These are phyloP conservation scores for Onygenales sp. DNA, from an alignment of 2,329 filamentous ascomycete species.

Conservation along the genomic window DNA sequence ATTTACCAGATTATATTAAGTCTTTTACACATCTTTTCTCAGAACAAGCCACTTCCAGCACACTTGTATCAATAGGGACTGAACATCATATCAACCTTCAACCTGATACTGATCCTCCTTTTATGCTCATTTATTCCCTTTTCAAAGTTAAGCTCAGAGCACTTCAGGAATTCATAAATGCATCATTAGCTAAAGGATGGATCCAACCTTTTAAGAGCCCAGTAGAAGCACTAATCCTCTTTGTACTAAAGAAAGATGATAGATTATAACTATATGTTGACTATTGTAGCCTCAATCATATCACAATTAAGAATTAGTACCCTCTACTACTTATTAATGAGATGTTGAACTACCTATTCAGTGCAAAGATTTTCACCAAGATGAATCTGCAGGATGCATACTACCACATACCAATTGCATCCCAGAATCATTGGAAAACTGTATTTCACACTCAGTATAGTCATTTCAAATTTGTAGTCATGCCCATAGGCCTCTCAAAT, in stretches of 20 bases:
- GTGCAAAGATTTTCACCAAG: conserved; percentile 17
- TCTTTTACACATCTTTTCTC: neutral
- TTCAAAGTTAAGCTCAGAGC: neutral
- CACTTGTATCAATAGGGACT: neutral
- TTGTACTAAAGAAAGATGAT: neutral
- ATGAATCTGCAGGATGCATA: conserved; percentile 15
- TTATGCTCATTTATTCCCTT: neutral
- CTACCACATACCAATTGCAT: conserved; percentile 14
- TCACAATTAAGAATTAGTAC: conserved; percentile 20
- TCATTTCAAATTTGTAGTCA: neutral
- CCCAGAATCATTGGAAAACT: neutral
- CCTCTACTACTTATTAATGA: conserved; percentile 16
- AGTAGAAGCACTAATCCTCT: neutral
- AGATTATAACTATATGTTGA: conserved; percentile 17
- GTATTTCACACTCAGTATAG: neutral
- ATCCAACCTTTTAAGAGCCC: neutral
- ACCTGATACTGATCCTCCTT: neutral
- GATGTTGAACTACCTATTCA: conserved; percentile 10
- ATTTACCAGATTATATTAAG: neutral
- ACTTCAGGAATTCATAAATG: neutral
- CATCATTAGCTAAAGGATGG: neutral
- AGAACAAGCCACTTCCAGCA: neutral
- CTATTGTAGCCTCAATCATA: conserved; percentile 17
- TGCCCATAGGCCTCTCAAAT: neutral
- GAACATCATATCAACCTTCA: neutral